Base-by-base conservation (phyloP, 305 asterid genomes). In the Withania somnifera region DNA sequence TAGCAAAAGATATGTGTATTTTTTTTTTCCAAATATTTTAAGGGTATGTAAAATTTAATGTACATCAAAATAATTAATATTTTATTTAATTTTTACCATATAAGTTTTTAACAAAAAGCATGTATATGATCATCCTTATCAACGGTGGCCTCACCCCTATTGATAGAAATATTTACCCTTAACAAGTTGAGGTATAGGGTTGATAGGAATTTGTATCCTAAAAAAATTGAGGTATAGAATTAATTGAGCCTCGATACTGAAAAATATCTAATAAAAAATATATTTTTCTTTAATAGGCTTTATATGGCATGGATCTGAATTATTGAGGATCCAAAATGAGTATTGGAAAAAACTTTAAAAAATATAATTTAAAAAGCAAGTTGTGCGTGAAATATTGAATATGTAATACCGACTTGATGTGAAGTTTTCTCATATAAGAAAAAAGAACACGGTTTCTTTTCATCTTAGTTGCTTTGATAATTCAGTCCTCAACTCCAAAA, bases 321-420 rank as follows among this genome's bases (percentile, higher is more conserved):
- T 64, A 34, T 0, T 8, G 0, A 34, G 1, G 0, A 7, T 1
- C 1, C 0, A 66, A 34, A 34, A 0, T 0, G 3, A 63, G 14
- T 5, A 4, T 0, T 2, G 1, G 51, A 34, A 13, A 20, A 66
- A 66, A 0, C 0, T 34, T 34, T 32, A 0, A 73, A 30, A 26
- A 14, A 7, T 0, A 42, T 24, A 69, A 20, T 0, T 1, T 6
- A 19, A 40, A 69, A 73, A 17, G 38, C 63, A 76, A 76, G 47
- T 76, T 78, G 36, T 63, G 88, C 86, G 84, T 83, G 81, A 78
- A 85, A 81, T 28, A 28, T 87, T 87, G 89, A 87, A 82, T 75
- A 36, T 17, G 30, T 20, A 61, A 32, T n/a, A 77, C 66, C 83
- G 76, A 86, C 83, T n/a, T 77, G 83, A 68, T 52, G 77, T 34